Evolutionary conservation across 352 stramenopile genomes (phyloP), one percentile per base, ranked within the genome.

Genomic region (Globisporangium irregulare): DNA sequence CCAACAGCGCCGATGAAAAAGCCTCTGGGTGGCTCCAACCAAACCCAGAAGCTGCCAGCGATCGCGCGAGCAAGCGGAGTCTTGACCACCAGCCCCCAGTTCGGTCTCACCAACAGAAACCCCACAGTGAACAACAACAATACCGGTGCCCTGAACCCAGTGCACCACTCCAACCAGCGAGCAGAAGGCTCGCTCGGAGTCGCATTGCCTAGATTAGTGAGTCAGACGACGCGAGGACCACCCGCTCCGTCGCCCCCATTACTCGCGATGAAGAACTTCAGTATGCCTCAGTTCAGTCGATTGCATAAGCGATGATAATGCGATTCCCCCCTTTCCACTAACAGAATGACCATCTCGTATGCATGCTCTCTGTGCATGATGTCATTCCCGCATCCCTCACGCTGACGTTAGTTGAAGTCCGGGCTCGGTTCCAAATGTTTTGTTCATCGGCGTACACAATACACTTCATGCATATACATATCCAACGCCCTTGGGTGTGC

Each of bases 271-370:
- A 76, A 78, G 46, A 89, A 77, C 27, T 56, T 72, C 32, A 73
- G 67, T 41, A 82, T 81, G 69, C 82, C 80, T 56, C 76, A 82
- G 64, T 91, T 88, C 55, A 91, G 82, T 60, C 80, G 82, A 22
- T 72, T 91, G 6, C 75, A 89, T 61, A 89, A 89, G 59, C 79
- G 80, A 70, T 87, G 75, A 81, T 14, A 48, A 48, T 48, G 38
- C 38, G 14, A 48, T 48, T 48, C n/a, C 4, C 38, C 38, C 4
- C 4, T 20, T 48, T n/a, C 4, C 50, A 14, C 12, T 43, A 4
- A 18, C 9, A 43, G 36, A 32, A 32, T 32, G 27, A 32, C 27
- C 3, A 6, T 32, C 27, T 6, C 27, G 27, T 32, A 32, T 32
- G 2, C 27, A 32, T 32, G 27, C 27, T 32, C 27, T 3, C 27